Percentiles rank a stretch among this genome's conserved stretches.
These are phyloP conservation scores for Echinosophora koreensis DNA, from an alignment of 306 rosid genomes.

Conservation along the genomic window DNA sequence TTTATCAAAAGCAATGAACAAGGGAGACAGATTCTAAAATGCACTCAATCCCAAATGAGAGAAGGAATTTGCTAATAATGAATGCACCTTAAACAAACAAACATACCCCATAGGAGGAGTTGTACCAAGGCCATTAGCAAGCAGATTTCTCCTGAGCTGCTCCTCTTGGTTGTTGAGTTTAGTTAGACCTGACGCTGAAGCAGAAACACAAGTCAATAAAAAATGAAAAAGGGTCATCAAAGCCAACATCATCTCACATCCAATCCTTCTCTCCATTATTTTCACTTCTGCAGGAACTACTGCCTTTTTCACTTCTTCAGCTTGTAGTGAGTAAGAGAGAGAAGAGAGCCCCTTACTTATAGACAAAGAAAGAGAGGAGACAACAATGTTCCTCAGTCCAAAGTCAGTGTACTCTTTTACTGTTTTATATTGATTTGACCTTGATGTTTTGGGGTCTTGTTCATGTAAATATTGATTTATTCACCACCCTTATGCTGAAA, in stretches of 20 bases:
- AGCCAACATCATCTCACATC: constrained; percentile 17
- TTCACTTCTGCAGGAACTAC: neutral
- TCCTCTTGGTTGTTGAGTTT: constrained; percentile 17
- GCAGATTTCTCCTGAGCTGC: constrained; percentile 65
- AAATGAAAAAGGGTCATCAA: constrained; percentile 44
- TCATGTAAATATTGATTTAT: neutral
- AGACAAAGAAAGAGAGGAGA: neutral
- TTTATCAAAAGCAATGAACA: neutral
- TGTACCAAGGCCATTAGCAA: constrained; percentile 78
- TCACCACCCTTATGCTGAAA: no score
- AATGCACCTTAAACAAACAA: neutral
- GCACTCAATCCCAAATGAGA: neutral
- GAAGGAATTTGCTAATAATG: neutral
- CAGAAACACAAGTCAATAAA: constrained; percentile 41
- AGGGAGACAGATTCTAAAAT: neutral
- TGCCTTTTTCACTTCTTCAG: neutral
- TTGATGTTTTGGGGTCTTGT: neutral
- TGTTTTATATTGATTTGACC: neutral
- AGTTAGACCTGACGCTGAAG: constrained; percentile 40
- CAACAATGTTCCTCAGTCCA: neutral
- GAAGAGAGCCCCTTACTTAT: constrained; percentile 35
- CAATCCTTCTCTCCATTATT: constrained; percentile 39
- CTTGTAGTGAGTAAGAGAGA: neutral
- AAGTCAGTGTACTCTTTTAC: neutral
- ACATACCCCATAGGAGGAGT: constrained; percentile 98